A percentile compares a stretch with the other conserved stretches of the same genome.
These are phyloP conservation scores for Cytospora schulzeri DNA, from an alignment of 2,329 filamentous ascomycete genomes.

Conservation along the genomic window DNA sequence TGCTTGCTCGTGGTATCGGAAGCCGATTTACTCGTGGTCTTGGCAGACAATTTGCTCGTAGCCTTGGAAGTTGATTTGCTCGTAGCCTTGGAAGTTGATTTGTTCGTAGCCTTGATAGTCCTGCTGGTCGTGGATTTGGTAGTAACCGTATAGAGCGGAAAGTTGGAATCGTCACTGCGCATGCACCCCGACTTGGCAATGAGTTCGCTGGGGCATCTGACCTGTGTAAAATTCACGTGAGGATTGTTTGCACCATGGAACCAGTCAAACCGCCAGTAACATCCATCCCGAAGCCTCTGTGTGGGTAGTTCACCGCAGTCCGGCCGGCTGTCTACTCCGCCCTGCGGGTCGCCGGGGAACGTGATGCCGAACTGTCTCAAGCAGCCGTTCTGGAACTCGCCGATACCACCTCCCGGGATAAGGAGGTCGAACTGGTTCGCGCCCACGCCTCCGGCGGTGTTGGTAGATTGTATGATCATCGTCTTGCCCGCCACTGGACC, in stretches of 20 bases:
- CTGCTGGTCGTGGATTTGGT: neutral
- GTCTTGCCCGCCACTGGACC: constrained; percentile 59
- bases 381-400: constrained; percentile 43
- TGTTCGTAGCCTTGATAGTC: neutral
- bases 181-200: constrained; percentile 44
- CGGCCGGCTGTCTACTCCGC: constrained; percentile 46
- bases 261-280: constrained; percentile 58
- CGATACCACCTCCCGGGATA: constrained; percentile 59
- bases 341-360: constrained; percentile 41
- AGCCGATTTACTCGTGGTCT: too few relatives aligned
- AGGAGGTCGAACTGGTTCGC: constrained; percentile 61
- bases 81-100: too few relatives aligned
- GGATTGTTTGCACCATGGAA: constrained; percentile 54
- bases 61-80: too few relatives aligned
- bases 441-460: constrained; percentile 60
- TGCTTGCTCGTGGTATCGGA: neutral
- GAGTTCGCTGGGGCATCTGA: constrained; percentile 49
- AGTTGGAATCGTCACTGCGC: constrained; percentile 25
- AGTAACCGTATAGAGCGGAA: constrained; percentile 7
- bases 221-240: constrained; percentile 47
- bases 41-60: too few relatives aligned
- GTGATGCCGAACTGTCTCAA: constrained; percentile 4
- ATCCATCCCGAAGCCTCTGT: constrained; percentile 46
- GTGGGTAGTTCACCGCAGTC: constrained; percentile 48
- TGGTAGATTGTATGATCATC: constrained; percentile 66